These are phyloP conservation scores for Clarireedia sp. DNA, from an alignment of 2,329 filamentous ascomycete genomes.

Conservation along the genomic window DNA sequence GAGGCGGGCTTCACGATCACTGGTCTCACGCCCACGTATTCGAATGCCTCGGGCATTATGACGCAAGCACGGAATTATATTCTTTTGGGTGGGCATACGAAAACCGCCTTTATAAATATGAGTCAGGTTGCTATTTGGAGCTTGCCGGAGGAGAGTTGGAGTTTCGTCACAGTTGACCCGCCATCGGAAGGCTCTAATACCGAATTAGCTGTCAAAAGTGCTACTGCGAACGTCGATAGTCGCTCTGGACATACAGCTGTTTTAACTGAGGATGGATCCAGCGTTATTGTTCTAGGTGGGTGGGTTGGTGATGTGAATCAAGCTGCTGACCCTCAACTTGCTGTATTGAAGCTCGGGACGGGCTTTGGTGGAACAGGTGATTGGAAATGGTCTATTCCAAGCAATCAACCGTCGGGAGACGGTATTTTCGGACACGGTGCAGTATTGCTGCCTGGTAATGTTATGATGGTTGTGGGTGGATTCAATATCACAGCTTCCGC, in stretches of 20 bases:
- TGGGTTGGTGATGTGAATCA: conserved; percentile 80
- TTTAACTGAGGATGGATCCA: conserved; percentile 67
- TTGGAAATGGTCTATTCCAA: conserved; percentile 65
- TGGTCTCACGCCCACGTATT: conserved; percentile 59
- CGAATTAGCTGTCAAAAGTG: conserved; percentile 47
- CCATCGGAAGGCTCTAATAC: conserved; percentile 36
- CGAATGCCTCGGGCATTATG: conserved; percentile 55
- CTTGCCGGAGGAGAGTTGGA: conserved; percentile 80
- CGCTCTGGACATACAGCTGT: conserved; percentile 85
- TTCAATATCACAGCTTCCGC: conserved; percentile 39
- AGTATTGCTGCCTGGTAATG: conserved; percentile 54
- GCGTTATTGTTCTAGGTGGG: conserved; percentile 75
- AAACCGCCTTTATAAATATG: conserved; percentile 85
- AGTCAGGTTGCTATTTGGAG: conserved; percentile 82
- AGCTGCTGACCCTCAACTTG: conserved; percentile 75
- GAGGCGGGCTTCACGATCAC: conserved; percentile 87
- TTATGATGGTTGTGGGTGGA: conserved; percentile 61
- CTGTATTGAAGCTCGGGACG: conserved; percentile 65
- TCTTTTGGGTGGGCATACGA: conserved; percentile 77
- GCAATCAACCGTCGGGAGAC: conserved; percentile 33
- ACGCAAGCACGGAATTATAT: conserved; percentile 73
- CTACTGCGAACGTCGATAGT: conserved; percentile 46
- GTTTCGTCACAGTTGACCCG: conserved; percentile 60
- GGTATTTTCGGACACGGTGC: conserved; percentile 58
- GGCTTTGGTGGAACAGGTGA: conserved; percentile 63